Conservation (phyloP, 441 rosid species). For the Erodium texanum region DNA sequence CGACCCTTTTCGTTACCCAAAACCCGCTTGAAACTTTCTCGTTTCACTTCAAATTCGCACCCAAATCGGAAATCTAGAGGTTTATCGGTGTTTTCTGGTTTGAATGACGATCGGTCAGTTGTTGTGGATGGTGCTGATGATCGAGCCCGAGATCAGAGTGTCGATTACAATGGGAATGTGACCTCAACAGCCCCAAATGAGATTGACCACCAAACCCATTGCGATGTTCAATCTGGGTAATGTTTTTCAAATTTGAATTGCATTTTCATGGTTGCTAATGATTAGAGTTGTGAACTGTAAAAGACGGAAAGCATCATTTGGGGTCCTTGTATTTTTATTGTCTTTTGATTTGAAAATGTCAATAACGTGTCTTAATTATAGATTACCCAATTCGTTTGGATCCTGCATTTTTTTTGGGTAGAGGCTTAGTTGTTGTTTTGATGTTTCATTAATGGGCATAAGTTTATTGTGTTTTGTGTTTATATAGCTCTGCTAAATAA, state of each 20-base stretch:
- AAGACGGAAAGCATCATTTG: neutral
- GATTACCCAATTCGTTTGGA: neutral
- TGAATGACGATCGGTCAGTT: neutral
- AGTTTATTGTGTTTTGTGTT: neutral
- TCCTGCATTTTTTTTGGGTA: neutral
- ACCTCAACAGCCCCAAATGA: neutral
- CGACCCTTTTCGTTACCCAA: neutral
- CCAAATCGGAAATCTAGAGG: neutral
- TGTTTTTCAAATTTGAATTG: neutral
- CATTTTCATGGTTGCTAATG: neutral
- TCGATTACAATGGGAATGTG: no score
- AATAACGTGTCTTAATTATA: neutral
- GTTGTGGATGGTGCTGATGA: neutral
- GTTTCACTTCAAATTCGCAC: neutral
- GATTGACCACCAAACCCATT: neutral
- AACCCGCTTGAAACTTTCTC: neutral
- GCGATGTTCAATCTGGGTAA: conserved; percentile 1
- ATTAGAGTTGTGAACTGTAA: neutral
- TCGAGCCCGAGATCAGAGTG: neutral
- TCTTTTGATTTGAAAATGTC: no score
- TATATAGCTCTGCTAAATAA: neutral
- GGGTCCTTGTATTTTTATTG: neutral
- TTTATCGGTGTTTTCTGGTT: neutral
- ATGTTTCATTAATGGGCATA: neutral
- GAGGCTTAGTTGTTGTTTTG: neutral